Percentiles rank a stretch among this genome's conserved stretches.
Conservation (phyloP, 768 basidiomycete species). For the Omphalotus guepiniiformis region DNA sequence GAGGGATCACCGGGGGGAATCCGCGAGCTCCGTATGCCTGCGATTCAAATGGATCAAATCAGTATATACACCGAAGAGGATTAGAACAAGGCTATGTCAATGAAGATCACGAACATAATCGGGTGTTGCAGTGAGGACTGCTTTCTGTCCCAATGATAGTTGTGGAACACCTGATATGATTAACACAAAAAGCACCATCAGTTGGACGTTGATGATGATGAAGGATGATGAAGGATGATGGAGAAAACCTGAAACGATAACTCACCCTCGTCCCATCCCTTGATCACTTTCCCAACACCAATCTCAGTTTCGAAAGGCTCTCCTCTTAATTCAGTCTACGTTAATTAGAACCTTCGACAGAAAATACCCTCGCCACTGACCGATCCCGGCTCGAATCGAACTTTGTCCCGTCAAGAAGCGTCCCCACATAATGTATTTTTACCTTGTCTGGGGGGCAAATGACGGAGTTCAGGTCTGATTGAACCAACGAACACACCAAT, state of each 20-base stretch:
- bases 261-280: constrained; percentile 77
- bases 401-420: not conserved
- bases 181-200: constrained; percentile 18
- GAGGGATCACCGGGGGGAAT: constrained; percentile 75
- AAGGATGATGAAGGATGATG: not conserved
- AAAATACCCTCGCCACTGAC: not conserved
- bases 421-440: not conserved
- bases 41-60: constrained; percentile 6
- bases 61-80: constrained; percentile 1
- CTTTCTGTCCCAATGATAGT: constrained; percentile 75
- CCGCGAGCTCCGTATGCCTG: constrained; percentile 74
- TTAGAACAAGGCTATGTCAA: constrained; percentile 11
- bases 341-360: not conserved
- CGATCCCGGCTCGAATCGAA: not conserved
- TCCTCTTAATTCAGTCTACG: not conserved
- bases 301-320: not conserved
- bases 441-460: too few species aligned
- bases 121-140: constrained; percentile 58
- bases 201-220: too few species aligned
- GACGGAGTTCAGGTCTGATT: too few species aligned
- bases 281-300: not conserved
- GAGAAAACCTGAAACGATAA: too few species aligned
- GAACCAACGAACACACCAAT: too few species aligned
- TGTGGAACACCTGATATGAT: constrained; percentile 58
- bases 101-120: constrained; percentile 75